Conservation (phyloP, 306 rosid genomes). For the Quillaja saponaria region DNA sequence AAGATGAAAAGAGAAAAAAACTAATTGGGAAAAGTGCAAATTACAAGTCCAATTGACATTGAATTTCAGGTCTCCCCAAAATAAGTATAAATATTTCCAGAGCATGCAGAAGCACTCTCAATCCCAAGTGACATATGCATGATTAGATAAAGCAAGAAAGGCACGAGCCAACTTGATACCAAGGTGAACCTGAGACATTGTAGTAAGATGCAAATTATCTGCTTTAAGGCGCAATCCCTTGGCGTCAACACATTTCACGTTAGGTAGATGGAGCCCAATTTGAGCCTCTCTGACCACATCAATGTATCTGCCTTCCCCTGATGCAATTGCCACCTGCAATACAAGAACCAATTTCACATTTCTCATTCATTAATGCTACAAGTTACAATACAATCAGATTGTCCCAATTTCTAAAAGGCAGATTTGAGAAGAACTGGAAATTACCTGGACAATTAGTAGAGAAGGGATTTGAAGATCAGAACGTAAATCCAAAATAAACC, state of each 20-base stretch:
- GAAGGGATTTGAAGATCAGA: conserved; percentile 42
- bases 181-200: conserved; percentile 47
- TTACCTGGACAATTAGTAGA: conserved; percentile 62
- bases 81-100: neutral
- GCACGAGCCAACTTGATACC: conserved; percentile 50
- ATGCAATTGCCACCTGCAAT: conserved; percentile 59
- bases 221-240: conserved; percentile 42
- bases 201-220: conserved; percentile 61
- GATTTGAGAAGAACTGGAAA: no score
- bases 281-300: conserved; percentile 60
- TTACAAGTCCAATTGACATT: no score
- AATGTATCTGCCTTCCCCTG: conserved; percentile 58
- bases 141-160: conserved; percentile 31
- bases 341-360: no score
- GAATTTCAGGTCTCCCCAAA: neutral
- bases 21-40: no score
- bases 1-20: no score
- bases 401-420: neutral
- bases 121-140: conserved; percentile 1
- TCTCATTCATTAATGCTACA: no score
- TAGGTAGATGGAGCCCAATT: conserved; percentile 30
- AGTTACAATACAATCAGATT: no score
- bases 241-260: conserved; percentile 56
- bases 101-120: no score
- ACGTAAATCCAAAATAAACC: conserved; percentile 40